A percentile compares a stretch with the other conserved stretches of the same genome.
phyloP scores from a whole-genome alignment of 768 basidiomycete species.

The Infundibulicybe gibba region DNA sequence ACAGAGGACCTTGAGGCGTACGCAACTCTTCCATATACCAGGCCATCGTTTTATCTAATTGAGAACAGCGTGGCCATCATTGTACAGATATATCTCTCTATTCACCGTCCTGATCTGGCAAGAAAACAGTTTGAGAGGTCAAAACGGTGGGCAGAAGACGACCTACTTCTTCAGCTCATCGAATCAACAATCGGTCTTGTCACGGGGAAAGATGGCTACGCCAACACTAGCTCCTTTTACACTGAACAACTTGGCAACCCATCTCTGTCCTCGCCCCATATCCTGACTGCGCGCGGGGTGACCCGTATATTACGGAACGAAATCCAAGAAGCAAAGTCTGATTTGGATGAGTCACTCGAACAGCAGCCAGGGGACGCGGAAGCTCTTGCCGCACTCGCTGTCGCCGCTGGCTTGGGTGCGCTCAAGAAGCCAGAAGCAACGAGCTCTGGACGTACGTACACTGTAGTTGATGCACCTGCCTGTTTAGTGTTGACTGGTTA shows the following conservation, averaged over 20 bases:
- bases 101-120: constrained; percentile 83
- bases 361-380: constrained; percentile 61
- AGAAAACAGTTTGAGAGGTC: constrained; percentile 82
- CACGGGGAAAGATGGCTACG: constrained; percentile 69
- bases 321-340: constrained; percentile 71
- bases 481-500: constrained; percentile 3
- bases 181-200: constrained; percentile 80
- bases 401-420: constrained; percentile 57
- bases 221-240: constrained; percentile 59
- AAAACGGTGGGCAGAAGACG: constrained; percentile 85
- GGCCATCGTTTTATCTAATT: neutral
- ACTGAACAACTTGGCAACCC: constrained; percentile 83
- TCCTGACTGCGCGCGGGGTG: constrained; percentile 77
- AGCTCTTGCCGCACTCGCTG: constrained; percentile 62
- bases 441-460: constrained; percentile 65
- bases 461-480: constrained; percentile 1
- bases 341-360: constrained; percentile 70
- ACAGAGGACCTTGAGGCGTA: constrained; percentile 87
- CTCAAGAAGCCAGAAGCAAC: constrained; percentile 59
- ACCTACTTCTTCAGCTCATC: constrained; percentile 83
- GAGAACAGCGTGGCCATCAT: constrained; percentile 68
- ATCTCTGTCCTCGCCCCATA: constrained; percentile 66
- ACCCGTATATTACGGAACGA: constrained; percentile 78
- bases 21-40: constrained; percentile 25
- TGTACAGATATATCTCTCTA: constrained; percentile 87